Evolutionary conservation across 1,284 basidiomycete species (phyloP), one percentile per base, ranked within the genome.

Genomic region (Meira nashicola): DNA sequence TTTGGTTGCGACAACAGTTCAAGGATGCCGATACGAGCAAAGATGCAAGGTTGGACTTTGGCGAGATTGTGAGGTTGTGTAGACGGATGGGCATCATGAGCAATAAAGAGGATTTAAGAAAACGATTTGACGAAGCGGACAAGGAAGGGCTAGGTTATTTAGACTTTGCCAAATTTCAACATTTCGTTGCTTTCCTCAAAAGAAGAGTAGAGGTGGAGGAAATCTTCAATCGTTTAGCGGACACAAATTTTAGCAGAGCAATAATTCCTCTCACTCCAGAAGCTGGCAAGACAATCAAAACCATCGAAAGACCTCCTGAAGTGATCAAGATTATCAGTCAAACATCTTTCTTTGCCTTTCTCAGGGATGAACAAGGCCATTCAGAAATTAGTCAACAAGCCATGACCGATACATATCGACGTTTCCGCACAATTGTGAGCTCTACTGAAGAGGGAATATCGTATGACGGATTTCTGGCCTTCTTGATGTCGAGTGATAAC

Each of bases 1-100:
- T 90, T 8, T 92, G 89, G 89, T 85, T 90, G 78, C 86, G 85
- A 60, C 87, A 88, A 68, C 87, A 88, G 71, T 92, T 89, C 89
- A 87, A 85, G 66, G 84, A 83, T 37, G 85, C 86, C 0, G 87
- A 87, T 65, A 81, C 83, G 53, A 81, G 83, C 60, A 80, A 82
- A 17, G 86, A 89, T 75, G 83, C 87, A 70, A 84, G 83, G 61
- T 80, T 92, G 4, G 83, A 83, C 28, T 87, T 91, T 58, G 84
- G 84, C 12, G 89, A 91, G 66, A 84, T 90, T 33, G 84, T 87
- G 71, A 84, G 83, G 60, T 80, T 96, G 58, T 94, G 91, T 72
- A 80, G 82, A 59, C 82, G 88, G 48, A 80, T 92, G 60, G 89
- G 88, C 70, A 85, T 93, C 62, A 85, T 86, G 60, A 83, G 85